phyloP scores from a whole-genome alignment of 2,329 filamentous ascomycete genomes.

The Cyphellophora europaea region DNA sequence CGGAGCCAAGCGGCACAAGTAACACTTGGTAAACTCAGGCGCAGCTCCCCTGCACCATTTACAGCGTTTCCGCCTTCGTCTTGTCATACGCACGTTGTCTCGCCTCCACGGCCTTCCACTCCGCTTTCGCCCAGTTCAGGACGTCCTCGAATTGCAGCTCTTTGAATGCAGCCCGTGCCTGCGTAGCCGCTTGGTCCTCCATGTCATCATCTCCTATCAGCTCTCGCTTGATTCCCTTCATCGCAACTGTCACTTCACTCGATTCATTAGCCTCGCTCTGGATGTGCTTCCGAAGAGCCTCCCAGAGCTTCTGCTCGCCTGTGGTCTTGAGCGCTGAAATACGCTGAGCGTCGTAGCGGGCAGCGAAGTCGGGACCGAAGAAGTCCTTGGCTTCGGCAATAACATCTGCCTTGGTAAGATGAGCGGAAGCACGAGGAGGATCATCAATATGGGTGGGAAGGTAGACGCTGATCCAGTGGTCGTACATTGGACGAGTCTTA shows the following conservation, averaged over 20 bases:
- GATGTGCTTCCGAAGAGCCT: constrained; percentile 9
- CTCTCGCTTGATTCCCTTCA: constrained; percentile 14
- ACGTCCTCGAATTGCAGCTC: constrained; percentile 7
- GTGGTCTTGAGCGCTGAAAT: constrained; percentile 4
- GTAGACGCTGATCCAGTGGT: constrained; percentile 4
- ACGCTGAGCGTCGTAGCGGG: constrained; percentile 7
- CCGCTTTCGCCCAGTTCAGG: constrained; percentile 5
- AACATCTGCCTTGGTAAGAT: constrained; percentile 5
- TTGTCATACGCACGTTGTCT: constrained; percentile 7
- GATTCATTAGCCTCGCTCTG: constrained; percentile 3
- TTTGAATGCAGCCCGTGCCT: constrained; percentile 4
- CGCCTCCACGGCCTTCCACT: constrained; percentile 6
- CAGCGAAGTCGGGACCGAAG: constrained; percentile 10
- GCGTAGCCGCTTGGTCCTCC: background rate
- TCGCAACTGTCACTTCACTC: constrained; percentile 6
- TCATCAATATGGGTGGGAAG: background rate
- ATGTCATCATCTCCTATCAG: constrained; percentile 1
- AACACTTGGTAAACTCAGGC: too few species aligned
- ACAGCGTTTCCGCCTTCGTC: too few species aligned
- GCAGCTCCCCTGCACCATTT: too few species aligned
- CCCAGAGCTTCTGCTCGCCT: constrained; percentile 10
- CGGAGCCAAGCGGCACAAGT: too few species aligned
- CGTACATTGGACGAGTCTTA: background rate
- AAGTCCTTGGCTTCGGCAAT: constrained; percentile 11
- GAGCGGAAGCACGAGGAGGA: background rate